Conservation (phyloP, 129 eudicot genomes). For the Ambrosia artemisiifolia region DNA sequence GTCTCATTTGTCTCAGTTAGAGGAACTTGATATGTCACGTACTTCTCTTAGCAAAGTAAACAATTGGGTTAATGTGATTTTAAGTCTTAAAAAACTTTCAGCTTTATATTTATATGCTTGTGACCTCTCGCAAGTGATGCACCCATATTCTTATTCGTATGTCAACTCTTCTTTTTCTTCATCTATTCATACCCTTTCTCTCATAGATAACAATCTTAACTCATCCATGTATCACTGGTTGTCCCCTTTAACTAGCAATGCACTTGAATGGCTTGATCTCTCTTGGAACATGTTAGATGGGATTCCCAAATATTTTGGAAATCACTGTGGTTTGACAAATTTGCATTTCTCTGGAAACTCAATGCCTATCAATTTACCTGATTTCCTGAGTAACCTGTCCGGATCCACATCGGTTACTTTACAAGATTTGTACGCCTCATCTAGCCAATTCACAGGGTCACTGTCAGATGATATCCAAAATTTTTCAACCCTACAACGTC, state of each 20-base stretch:
- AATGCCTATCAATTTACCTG: background rate
- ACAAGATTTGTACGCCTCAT: background rate
- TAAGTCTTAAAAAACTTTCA: background rate
- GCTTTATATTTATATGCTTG: conserved; percentile 1
- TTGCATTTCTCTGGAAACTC: background rate
- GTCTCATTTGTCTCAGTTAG: background rate
- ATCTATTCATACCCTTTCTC: background rate
- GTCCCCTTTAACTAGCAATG: background rate
- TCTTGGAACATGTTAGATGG: conserved; percentile 10
- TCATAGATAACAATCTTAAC: background rate
- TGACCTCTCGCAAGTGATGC: conserved; percentile 6
- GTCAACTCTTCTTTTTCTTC: conserved; percentile 2
- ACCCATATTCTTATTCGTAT: background rate
- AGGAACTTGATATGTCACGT: background rate
- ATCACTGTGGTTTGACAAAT: background rate
- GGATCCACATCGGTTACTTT: conserved; percentile 9
- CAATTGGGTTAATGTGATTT: conserved; percentile 15
- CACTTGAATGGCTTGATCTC: background rate
- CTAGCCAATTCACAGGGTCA: background rate
- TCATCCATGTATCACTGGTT: no score
- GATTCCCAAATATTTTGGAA: conserved; percentile 15
- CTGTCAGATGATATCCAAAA: no score
- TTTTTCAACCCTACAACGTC: no score
- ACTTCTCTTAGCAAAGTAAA: conserved; percentile 9
- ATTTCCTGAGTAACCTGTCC: background rate